Evolutionary conservation across 768 basidiomycete genomes (phyloP).

Genomic region (Macrocybe gigantea): DNA sequence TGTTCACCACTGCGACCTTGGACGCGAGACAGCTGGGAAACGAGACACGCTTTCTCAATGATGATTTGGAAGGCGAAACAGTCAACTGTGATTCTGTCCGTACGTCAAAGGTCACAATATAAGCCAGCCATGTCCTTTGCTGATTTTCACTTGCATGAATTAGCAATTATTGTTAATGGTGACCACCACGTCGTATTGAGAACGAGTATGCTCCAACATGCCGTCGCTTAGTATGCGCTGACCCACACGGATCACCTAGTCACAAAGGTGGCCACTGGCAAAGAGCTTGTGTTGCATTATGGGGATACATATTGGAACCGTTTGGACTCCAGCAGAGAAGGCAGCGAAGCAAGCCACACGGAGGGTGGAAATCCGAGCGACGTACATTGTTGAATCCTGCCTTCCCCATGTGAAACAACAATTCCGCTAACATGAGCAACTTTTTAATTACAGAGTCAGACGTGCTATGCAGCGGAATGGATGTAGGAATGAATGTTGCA

Average conservation of each 20-base stretch:
- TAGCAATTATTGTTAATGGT: slow-evolving; percentile 13
- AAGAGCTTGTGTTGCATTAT: slow-evolving; percentile 17
- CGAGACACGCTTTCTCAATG: slow-evolving; percentile 18
- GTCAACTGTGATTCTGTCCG: slow-evolving; percentile 13
- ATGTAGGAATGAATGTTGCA: not conserved
- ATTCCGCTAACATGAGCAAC: no score
- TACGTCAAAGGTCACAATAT: not conserved
- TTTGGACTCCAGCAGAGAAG: not conserved
- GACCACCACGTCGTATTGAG: slow-evolving; percentile 15
- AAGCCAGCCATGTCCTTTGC: not conserved
- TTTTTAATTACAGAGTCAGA: no score
- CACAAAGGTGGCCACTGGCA: slow-evolving; percentile 5
- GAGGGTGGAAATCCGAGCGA: not conserved
- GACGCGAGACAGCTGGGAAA: slow-evolving; percentile 18
- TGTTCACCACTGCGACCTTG: slow-evolving; percentile 1
- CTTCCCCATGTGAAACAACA: not conserved
- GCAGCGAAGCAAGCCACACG: not conserved
- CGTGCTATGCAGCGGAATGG: no score
- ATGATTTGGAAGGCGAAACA: slow-evolving; percentile 5
- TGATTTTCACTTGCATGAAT: not conserved
- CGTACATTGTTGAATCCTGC: not conserved
- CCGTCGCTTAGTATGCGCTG: not conserved
- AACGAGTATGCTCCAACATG: slow-evolving; percentile 9
- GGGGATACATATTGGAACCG: slow-evolving; percentile 13
- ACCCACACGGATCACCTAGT: slow-evolving; percentile 5